These are phyloP conservation scores for Bromus sterilis DNA, from an alignment of 176 grass and related monocot genomes.

Conservation along the genomic window DNA sequence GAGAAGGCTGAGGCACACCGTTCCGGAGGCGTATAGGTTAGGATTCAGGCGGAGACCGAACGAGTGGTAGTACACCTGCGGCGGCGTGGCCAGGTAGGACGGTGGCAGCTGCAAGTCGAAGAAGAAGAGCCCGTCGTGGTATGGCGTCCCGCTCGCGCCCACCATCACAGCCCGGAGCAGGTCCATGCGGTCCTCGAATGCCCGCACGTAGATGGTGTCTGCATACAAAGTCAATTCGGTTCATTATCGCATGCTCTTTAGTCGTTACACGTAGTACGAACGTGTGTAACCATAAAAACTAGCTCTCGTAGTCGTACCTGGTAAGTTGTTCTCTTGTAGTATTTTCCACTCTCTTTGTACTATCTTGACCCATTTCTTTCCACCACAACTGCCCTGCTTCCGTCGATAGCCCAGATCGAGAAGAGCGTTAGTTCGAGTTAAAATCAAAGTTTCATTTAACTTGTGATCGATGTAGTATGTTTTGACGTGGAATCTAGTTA, in stretches of 20 bases:
- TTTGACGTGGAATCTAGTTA: too few species aligned
- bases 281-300: not conserved
- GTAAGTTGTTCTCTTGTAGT: not conserved
- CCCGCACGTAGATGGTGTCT: not conserved
- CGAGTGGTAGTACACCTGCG: slow-evolving; percentile 13
- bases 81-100: not conserved
- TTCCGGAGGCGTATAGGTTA: slow-evolving; percentile 23
- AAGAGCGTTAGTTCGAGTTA: not conserved
- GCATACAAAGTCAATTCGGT: not conserved
- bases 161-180: not conserved
- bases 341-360: slow-evolving; percentile 12
- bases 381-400: not conserved
- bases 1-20: slow-evolving; percentile 24
- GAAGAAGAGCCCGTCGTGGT: slow-evolving; percentile 20
- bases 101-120: not conserved
- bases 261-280: not conserved
- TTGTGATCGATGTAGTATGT: not conserved
- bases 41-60: slow-evolving; percentile 16
- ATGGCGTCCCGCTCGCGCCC: not conserved
- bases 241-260: not conserved
- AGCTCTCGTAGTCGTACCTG: not conserved
- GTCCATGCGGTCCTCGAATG: slow-evolving; percentile 13
- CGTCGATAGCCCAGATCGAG: not conserved
- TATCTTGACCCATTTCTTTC: not conserved
- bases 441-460: not conserved